Base-by-base conservation (phyloP, 1,139 yeast species). In the Kurtzmaniella quercitrusa region DNA sequence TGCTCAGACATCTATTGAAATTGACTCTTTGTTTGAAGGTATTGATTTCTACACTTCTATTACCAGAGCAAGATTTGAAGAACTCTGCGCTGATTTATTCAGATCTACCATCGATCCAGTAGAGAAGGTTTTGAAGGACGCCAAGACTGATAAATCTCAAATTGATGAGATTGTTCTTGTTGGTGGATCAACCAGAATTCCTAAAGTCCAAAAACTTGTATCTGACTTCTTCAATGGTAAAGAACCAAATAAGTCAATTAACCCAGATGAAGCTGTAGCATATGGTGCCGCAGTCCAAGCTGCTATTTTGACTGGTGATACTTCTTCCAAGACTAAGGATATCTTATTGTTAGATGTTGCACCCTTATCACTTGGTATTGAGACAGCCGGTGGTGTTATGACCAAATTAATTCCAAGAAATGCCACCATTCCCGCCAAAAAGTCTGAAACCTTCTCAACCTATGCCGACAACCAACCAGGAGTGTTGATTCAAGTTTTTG, bases 301-400 rank as follows among this genome's bases (percentile, higher is more conserved):
- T 37, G 72, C 72, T 39, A 66, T 68, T 51, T 78, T 89, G 59
- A 82, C 95, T 49, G 96, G 96, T 75, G 94, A 86, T 68, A 81
- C 91, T 50, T 81, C 86, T 48, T 81, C 90, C 46, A 66, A 66
- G 63, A 82, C 79, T 45, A 95, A 87, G 66, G 96, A 88, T 67
- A 79, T 89, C 63, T 84, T 89, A 59, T 75, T 89, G 62, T 79
- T 89, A 62, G 97, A 89, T 75, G 96, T 87, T 57, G 86, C 89
- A 59, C 96, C 98, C 67, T 81, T 89, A 65, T 88, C 96, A 50
- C 71, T 89, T 57, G 96, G 96, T 77, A 90, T 89, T 65, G 96
- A 89, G 75, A 89, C 96, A 56, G 86, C 95, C 51, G 96, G 96
- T 70, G 96, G 96, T 71, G 93, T 89, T 59, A 89, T 89, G 96